These are phyloP conservation scores for Colletotrichum sp. DNA, from an alignment of 2,329 filamentous ascomycete species.

Conservation along the genomic window DNA sequence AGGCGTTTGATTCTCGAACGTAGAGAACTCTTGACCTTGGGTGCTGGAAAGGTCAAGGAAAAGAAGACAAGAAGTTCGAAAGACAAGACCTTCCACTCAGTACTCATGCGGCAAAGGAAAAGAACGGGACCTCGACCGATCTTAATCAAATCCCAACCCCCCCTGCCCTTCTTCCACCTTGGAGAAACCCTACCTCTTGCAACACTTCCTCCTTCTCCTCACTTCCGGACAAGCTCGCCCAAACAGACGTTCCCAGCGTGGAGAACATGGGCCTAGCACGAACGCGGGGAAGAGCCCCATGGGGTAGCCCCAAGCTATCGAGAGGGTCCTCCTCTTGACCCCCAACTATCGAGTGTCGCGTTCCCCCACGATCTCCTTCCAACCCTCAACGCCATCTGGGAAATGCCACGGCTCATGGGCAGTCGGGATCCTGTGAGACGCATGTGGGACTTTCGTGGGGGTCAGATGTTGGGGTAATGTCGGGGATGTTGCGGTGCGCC, in stretches of 20 bases:
- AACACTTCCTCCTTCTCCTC: not conserved
- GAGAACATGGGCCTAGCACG: not conserved
- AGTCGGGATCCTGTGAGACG: not conserved
- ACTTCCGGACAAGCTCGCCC: not conserved
- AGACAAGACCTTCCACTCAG: not conserved
- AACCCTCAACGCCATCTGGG: not conserved
- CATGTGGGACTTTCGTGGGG: constrained; percentile 7
- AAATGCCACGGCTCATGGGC: too few species aligned
- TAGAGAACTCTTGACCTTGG: not conserved
- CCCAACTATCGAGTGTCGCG: not conserved
- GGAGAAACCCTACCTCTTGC: not conserved
- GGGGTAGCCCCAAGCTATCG: constrained; percentile 1
- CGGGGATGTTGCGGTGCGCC: not conserved
- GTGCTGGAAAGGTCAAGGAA: not conserved
- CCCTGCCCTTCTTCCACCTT: not conserved
- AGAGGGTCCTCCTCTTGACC: not conserved
- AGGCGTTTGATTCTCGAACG: not conserved
- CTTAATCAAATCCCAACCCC: not conserved
- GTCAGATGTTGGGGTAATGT: constrained; percentile 5
- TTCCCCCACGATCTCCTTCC: not conserved
- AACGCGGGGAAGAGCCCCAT: constrained; percentile 16
- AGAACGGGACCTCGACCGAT: not conserved
- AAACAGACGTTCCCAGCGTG: not conserved
- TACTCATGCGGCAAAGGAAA: not conserved
- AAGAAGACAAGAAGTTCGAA: not conserved